Evolutionary conservation across 352 stramenopile species (phyloP).

Genomic region (Pythium utonaiense): DNA sequence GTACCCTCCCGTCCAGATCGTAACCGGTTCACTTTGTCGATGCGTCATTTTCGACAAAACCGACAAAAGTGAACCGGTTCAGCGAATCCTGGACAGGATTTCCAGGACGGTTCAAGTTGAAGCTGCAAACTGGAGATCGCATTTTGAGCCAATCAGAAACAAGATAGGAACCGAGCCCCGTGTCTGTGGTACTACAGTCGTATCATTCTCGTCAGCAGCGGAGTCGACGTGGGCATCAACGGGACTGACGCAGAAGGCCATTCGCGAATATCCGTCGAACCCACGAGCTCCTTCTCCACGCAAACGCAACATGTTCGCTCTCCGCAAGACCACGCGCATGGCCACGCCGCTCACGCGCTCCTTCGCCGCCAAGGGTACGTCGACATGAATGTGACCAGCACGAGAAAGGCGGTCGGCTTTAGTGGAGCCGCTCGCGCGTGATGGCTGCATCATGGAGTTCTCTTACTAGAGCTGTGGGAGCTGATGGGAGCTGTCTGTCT

Average conservation of each 20-base stretch:
- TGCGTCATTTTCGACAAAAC: too few species aligned
- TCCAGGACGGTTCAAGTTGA: conserved; percentile 9
- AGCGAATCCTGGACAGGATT: background rate
- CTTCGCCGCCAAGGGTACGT: conserved; percentile 54
- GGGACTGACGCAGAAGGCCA: background rate
- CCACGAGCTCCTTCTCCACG: background rate
- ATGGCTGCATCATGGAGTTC: too few species aligned
- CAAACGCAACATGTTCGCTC: conserved; percentile 39
- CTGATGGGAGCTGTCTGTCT: background rate
- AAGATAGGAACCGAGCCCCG: conserved; percentile 2
- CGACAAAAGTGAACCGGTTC: background rate
- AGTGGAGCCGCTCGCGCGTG: background rate
- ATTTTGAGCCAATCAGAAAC: conserved; percentile 22
- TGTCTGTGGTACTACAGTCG: background rate
- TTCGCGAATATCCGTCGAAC: conserved; percentile 19
- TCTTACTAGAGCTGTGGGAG: background rate
- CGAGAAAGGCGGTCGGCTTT: background rate
- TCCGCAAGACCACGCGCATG: conserved; percentile 30
- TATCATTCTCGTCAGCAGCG: conserved; percentile 5
- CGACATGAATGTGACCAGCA: background rate
- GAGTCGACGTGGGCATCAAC: conserved; percentile 7
- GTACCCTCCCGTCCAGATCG: background rate
- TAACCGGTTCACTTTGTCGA: background rate
- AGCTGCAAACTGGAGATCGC: conserved; percentile 20
- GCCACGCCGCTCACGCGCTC: conserved; percentile 32